phyloP scores from a whole-genome alignment of 768 basidiomycete genomes.

The Leucosporidium creatinivorum region DNA sequence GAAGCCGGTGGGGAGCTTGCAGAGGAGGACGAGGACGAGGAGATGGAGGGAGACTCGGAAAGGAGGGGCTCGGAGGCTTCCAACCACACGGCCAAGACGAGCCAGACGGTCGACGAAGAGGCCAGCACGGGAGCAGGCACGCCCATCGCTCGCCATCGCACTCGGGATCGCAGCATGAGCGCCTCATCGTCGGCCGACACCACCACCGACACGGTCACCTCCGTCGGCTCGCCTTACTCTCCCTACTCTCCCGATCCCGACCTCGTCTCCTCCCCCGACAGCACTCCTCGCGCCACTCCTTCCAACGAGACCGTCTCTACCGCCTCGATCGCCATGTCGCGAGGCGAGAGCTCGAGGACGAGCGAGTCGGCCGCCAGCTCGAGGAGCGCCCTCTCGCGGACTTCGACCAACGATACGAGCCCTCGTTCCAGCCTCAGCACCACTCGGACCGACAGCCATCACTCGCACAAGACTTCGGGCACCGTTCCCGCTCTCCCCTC shows the following conservation, averaged over 20 bases:
- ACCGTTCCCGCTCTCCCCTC: neutral
- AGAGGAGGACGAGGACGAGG: conserved; percentile 27
- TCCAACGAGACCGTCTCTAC: neutral
- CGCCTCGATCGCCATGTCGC: conserved; percentile 1
- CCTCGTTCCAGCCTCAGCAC: conserved; percentile 1
- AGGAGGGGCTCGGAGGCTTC: too few species aligned
- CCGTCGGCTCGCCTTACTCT: neutral
- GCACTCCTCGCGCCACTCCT: too few species aligned
- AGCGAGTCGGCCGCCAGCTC: conserved; percentile 1
- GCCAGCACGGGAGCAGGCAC: neutral
- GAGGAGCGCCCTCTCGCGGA: neutral
- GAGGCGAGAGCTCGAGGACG: neutral
- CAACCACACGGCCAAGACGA: neutral
- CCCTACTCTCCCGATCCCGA: too few species aligned
- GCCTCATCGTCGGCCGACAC: neutral
- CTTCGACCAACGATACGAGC: conserved; percentile 1
- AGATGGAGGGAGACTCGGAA: conserved; percentile 24
- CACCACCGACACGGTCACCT: neutral
- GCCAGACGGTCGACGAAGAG: neutral
- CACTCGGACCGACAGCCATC: neutral
- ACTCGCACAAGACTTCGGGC: conserved; percentile 3
- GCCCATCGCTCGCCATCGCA: too few species aligned
- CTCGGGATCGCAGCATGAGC: neutral
- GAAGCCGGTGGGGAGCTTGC: conserved; percentile 18
- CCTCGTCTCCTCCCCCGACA: too few species aligned